A percentile compares a stretch with the other conserved stretches of the same genome.
Conservation (phyloP, 2,329 filamentous ascomycete species). For the Hypoxylon sp. region DNA sequence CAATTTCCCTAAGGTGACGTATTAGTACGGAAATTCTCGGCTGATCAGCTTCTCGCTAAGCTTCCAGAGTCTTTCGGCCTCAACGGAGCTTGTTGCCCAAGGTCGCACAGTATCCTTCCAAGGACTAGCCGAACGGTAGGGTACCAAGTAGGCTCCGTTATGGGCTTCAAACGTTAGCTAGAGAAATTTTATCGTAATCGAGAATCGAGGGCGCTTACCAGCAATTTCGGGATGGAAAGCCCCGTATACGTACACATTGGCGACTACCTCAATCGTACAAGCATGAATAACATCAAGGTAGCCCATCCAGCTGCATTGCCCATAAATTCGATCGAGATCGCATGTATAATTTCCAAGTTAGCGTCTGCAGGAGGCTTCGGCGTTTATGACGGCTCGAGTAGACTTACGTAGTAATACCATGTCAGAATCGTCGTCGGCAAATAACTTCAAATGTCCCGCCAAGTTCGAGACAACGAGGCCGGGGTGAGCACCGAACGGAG, state of each 20-base stretch:
- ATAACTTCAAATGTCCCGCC: conserved; percentile 19
- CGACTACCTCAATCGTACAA: conserved; percentile 51
- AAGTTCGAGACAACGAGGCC: conserved; percentile 12
- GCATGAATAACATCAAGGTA: conserved; percentile 34
- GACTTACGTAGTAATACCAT: conserved; percentile 21
- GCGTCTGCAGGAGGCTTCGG: not conserved
- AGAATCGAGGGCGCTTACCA: conserved; percentile 12
- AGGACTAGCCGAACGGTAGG: conserved; percentile 51
- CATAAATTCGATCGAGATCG: conserved; percentile 19
- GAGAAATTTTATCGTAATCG: not conserved
- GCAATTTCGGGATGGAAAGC: conserved; percentile 52
- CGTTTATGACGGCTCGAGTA: not conserved
- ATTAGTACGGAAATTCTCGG: conserved; percentile 47
- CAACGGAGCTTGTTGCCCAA: conserved; percentile 49
- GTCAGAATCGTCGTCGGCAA: conserved; percentile 17
- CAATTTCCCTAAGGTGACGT: not conserved
- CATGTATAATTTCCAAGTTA: not conserved
- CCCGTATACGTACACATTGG: conserved; percentile 52
- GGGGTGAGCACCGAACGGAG: conserved; percentile 9
- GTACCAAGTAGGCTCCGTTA: conserved; percentile 52
- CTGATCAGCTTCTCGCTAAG: conserved; percentile 55
- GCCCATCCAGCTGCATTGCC: conserved; percentile 42
- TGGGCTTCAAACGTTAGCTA: conserved; percentile 26
- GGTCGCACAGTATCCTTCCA: conserved; percentile 48
- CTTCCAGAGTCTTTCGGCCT: conserved; percentile 56